phyloP scores from a whole-genome alignment of 2,329 filamentous ascomycete species.

The Diaporthe ampelina region DNA sequence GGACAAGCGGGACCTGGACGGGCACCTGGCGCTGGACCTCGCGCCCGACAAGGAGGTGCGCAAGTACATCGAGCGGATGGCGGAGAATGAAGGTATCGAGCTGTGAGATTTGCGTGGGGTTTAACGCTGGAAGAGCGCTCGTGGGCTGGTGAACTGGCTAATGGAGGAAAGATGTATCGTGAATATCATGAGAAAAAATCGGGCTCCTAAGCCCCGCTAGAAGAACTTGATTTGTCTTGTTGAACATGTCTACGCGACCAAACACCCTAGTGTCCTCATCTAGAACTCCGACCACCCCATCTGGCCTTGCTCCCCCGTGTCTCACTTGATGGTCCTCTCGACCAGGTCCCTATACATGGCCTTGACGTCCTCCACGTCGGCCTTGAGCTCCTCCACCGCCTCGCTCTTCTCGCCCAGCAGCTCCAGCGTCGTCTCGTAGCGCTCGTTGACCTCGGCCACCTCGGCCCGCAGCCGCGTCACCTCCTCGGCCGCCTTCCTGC shows the following conservation, averaged over 20 bases:
- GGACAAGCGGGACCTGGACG: slow-evolving; percentile 81
- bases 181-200: slow-evolving; percentile 36
- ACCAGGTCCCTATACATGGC: slow-evolving; percentile 95
- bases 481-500: slow-evolving; percentile 70
- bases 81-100: slow-evolving; percentile 87
- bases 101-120: slow-evolving; percentile 48
- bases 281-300: neutral
- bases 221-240: slow-evolving; percentile 24
- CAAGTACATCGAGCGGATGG: slow-evolving; percentile 81
- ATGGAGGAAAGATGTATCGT: slow-evolving; percentile 35
- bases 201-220: slow-evolving; percentile 28
- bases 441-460: slow-evolving; percentile 76
- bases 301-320: too few species aligned
- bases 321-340: slow-evolving; percentile 81
- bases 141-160: neutral
- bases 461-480: slow-evolving; percentile 77
- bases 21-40: slow-evolving; percentile 80
- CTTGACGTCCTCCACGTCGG: slow-evolving; percentile 94
- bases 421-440: slow-evolving; percentile 93
- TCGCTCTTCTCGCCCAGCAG: slow-evolving; percentile 98
- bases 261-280: neutral
- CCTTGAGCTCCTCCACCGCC: slow-evolving; percentile 88
- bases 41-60: slow-evolving; percentile 88
- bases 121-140: too few species aligned
- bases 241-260: neutral